Evolutionary conservation across 2,329 filamentous ascomycete genomes (phyloP), one percentile per base, ranked within the genome.

Genomic region (Coleophoma eucalyptorum): DNA sequence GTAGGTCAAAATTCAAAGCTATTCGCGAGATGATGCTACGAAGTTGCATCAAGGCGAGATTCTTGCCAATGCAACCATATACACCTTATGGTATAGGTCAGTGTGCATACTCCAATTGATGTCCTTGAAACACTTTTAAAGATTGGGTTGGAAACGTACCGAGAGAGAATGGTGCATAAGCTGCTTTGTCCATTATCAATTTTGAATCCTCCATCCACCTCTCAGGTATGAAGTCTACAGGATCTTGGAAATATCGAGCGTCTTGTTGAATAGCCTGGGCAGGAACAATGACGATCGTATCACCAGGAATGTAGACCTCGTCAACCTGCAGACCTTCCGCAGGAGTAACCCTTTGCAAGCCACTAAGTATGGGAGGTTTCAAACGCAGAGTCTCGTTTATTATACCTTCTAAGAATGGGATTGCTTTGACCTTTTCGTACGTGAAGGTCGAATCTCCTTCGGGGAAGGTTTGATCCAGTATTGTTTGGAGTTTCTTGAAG

Each of bases 301-400:
- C 52, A 2, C 67, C 67, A 0, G 69, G 69, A 2, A 72, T 61
- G 50, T 56, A 67, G 1, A 52, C 58, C 4, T 62, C 64, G 13
- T 62, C 69, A 20, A 72, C 61, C 16, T 55, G 55, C 32, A 72
- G 57, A 16, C 71, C 71, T 49, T 68, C 60, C 16, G 66, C 46
- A 7, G 71, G 71, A 1, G 71, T 72, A 12, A 65, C 44, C 3
- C 73, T 61, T 31, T 61, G 59, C 20, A 71, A 42, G 1, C 65
- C 69, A 7, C 62, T 63, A 1, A 69, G 67, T 1, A 72, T 66
- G 0, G 70, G 62, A 5, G 72, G 70, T 48, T 72, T 63, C 4
- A 75, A 59, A n/a, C 72, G 66, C 4, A 74, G 58, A 1, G 70
- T 61, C 53, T 76, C 72, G 49, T 74, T 67, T 61, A 73, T 71